A percentile compares a stretch with the other conserved stretches of the same genome.
These are phyloP conservation scores for Penicillium odoratum DNA, from an alignment of 495 filamentous ascomycete genomes.

Conservation along the genomic window DNA sequence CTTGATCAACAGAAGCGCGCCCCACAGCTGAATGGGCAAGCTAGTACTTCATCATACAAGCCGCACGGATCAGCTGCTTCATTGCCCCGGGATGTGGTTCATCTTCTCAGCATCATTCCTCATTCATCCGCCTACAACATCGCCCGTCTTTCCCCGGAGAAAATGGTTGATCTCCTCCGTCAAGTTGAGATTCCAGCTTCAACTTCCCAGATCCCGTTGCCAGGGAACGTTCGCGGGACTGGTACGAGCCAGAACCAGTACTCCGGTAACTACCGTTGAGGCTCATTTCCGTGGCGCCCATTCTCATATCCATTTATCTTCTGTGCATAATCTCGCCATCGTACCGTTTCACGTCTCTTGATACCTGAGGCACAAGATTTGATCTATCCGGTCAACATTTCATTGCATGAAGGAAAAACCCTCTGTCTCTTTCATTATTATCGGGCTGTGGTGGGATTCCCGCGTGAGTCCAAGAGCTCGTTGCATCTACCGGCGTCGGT, in stretches of 20 bases:
- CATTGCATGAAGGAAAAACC: slow-evolving; percentile 10
- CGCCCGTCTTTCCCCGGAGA: slow-evolving; percentile 64
- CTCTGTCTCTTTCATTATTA: not conserved
- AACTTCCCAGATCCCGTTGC: slow-evolving; percentile 45
- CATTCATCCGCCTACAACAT: slow-evolving; percentile 68
- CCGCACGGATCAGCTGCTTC: slow-evolving; percentile 47
- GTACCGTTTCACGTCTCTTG: slow-evolving; percentile 7
- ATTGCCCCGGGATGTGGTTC: slow-evolving; percentile 77
- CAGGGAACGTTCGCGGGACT: slow-evolving; percentile 34
- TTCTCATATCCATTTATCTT: slow-evolving; percentile 1
- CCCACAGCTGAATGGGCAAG: slow-evolving; percentile 38
- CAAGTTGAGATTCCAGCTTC: slow-evolving; percentile 63
- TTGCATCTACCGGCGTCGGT: slow-evolving; percentile 31
- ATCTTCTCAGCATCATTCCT: slow-evolving; percentile 82
- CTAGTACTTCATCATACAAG: slow-evolving; percentile 36
- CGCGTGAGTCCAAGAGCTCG: slow-evolving; percentile 6
- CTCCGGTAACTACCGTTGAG: slow-evolving; percentile 41
- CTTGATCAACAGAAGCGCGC: slow-evolving; percentile 73
- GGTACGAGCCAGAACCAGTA: slow-evolving; percentile 34
- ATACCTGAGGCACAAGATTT: slow-evolving; percentile 20
- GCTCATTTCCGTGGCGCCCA: not conserved
- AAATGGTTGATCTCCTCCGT: slow-evolving; percentile 71
- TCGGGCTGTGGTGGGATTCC: slow-evolving; percentile 7
- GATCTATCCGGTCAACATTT: slow-evolving; percentile 8
- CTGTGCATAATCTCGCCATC: slow-evolving; percentile 17